Evolutionary conservation across 805 yeast species (phyloP).

Genomic region (Saccharomycopsis babjevae): DNA sequence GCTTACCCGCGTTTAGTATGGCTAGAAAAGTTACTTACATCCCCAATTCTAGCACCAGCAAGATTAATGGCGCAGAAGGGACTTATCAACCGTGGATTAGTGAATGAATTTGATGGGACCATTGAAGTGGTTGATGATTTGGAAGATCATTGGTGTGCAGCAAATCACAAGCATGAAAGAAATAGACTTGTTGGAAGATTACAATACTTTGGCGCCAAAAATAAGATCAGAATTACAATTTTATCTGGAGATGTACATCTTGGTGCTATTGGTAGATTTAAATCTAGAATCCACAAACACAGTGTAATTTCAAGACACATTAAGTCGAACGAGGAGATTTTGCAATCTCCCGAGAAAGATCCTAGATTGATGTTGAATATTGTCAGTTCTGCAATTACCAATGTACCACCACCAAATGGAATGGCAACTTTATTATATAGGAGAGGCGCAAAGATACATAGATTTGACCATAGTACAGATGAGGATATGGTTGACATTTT

Average conservation of each 20-base stretch:
- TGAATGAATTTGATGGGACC: constrained; percentile 86
- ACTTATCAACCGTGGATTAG: constrained; percentile 56
- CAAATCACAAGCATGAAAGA: constrained; percentile 77
- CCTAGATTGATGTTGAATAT: constrained; percentile 73
- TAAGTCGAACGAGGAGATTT: constrained; percentile 31
- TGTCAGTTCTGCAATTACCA: constrained; percentile 81
- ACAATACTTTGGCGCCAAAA: constrained; percentile 52
- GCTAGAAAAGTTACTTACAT: constrained; percentile 68
- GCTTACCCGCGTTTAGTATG: constrained; percentile 91
- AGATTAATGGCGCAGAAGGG: constrained; percentile 53
- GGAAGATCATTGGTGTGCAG: constrained; percentile 95
- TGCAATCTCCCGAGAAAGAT: constrained; percentile 52
- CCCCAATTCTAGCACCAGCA: constrained; percentile 52
- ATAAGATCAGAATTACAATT: constrained; percentile 69
- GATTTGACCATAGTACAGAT: constrained; percentile 50
- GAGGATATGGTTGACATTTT: constrained; percentile 80
- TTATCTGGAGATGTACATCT: constrained; percentile 91
- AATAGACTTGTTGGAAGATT: constrained; percentile 54
- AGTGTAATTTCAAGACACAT: constrained; percentile 29
- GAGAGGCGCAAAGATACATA: constrained; percentile 54
- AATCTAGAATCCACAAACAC: constrained; percentile 40
- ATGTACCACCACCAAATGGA: constrained; percentile 85
- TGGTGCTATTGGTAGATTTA: constrained; percentile 72
- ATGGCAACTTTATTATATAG: constrained; percentile 68
- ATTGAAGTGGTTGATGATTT: constrained; percentile 87